Percentiles rank a stretch among this genome's conserved stretches.
Conservation (phyloP, 1,284 basidiomycete species). For the Dichomitus squalens region DNA sequence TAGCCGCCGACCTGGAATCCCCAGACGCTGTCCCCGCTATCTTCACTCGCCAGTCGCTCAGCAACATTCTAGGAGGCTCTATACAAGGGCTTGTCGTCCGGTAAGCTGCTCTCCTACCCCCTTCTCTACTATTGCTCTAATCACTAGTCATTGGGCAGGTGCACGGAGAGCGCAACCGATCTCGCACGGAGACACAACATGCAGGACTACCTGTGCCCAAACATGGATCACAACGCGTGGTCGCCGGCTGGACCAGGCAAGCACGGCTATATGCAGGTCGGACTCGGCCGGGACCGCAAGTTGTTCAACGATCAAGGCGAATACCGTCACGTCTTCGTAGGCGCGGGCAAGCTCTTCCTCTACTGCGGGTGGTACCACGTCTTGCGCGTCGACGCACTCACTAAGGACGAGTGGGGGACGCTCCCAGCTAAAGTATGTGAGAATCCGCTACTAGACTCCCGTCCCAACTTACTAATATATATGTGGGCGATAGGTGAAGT, state of each 20-base stretch:
- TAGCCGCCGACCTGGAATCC: constrained; percentile 14
- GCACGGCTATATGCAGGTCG: constrained; percentile 29
- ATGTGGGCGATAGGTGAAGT: constrained; percentile 15
- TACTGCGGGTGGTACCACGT: constrained; percentile 27
- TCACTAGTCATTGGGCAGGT: not conserved
- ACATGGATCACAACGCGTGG: constrained; percentile 30
- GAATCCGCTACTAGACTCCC: too few species aligned
- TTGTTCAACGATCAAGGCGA: constrained; percentile 22
- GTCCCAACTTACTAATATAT: constrained; percentile 18
- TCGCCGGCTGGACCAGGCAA: constrained; percentile 24
- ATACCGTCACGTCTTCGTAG: constrained; percentile 25
- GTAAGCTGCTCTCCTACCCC: constrained; percentile 4
- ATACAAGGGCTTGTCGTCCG: constrained; percentile 24
- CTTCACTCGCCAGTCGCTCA: constrained; percentile 24
- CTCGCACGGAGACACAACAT: constrained; percentile 21
- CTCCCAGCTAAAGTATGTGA: constrained; percentile 22
- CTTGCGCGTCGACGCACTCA: constrained; percentile 21
- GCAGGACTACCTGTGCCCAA: constrained; percentile 24
- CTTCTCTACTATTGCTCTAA: not conserved
- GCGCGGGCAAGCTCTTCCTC: constrained; percentile 17
- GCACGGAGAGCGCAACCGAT: constrained; percentile 18
- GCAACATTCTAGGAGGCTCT: constrained; percentile 22
- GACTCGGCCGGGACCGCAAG: constrained; percentile 22
- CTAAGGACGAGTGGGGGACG: constrained; percentile 24
- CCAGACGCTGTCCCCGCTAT: constrained; percentile 4